Evolutionary conservation across 495 filamentous ascomycete genomes (phyloP), one percentile per base, ranked within the genome.

Genomic region (Pseudotulostoma volvatum): DNA sequence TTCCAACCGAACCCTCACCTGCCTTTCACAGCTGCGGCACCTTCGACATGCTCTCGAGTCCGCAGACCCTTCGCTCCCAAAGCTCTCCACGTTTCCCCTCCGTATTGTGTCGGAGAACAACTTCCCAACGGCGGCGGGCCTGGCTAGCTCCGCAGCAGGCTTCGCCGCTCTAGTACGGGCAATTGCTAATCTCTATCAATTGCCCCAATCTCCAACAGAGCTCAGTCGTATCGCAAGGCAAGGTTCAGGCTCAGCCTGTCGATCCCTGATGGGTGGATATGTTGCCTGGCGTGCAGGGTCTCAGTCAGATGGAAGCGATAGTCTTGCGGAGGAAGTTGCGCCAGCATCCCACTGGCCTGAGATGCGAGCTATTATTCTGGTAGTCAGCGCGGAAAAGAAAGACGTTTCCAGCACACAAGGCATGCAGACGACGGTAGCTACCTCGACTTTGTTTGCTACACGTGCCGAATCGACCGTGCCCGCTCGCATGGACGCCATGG

Each of bases 41-140:
- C 77, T 85, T 11, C 81, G 90, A 42, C 61, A 74, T 31, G 57
- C 66, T 7, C 68, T 95, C 55, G 90, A 97, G 54, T 63, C 64
- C 36, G 57, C 67, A 32, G 62, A 93, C 52, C 47, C 75, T 0
- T 73, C 76, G 15, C 69, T 92, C 14, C 85, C 90, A 3, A 79
- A 79, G 50, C 71, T 97, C 34, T 79, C 81, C 15, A 52, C 61
- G 36, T 67, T 76, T 44, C 76, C 80, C 16, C 73, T 97, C 37
- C 77, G 77, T 32, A 76, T 96, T 43, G 84, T 87, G 38, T 84
- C 79, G 42, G 78, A 84, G 59, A 97, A 97, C 71, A 97, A 97
- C 68, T 97, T 97, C 73, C 90, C 90, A 38, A 97, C 90, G 17
- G 90, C 90, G 19, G 90, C 90, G n/a, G 90, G 90, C 11, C 77